phyloP scores from a whole-genome alignment of 108 stramenopile species.

The Pseudonitzschia delicatissima region DNA sequence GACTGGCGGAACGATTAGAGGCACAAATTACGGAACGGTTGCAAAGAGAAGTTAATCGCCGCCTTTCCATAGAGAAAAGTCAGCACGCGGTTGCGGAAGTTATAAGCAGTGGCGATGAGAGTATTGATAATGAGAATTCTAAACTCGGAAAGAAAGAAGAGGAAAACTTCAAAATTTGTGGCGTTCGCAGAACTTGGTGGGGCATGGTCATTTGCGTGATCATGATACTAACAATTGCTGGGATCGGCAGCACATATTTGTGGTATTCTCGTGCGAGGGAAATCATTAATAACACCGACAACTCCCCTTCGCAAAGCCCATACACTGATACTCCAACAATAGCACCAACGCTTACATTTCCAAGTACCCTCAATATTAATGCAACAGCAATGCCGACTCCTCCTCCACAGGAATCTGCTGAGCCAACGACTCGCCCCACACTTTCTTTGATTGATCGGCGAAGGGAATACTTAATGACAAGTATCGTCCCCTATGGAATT shows the following conservation, averaged over 20 bases:
- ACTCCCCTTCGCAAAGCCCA: neutral
- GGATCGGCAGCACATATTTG: neutral
- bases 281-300: neutral
- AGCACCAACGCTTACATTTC: neutral
- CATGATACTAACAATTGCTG: neutral
- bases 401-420: neutral
- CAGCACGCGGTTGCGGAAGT: slow-evolving; percentile 12
- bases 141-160: neutral
- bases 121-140: neutral
- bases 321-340: too few relatives aligned
- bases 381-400: neutral
- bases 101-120: neutral
- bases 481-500: neutral
- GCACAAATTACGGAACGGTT: slow-evolving; percentile 4
- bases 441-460: neutral
- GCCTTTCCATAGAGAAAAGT: neutral
- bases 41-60: slow-evolving; percentile 13
- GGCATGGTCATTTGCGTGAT: slow-evolving; percentile 7
- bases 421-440: neutral
- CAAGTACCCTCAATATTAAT: too few relatives aligned
- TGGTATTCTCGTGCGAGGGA: slow-evolving; percentile 7
- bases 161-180: slow-evolving; percentile 12
- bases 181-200: slow-evolving; percentile 16
- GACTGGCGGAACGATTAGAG: slow-evolving; percentile 12
- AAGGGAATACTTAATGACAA: slow-evolving; percentile 1